Conservation (phyloP, 108 stramenopile genomes). For the Mediolabrus comicus region DNA sequence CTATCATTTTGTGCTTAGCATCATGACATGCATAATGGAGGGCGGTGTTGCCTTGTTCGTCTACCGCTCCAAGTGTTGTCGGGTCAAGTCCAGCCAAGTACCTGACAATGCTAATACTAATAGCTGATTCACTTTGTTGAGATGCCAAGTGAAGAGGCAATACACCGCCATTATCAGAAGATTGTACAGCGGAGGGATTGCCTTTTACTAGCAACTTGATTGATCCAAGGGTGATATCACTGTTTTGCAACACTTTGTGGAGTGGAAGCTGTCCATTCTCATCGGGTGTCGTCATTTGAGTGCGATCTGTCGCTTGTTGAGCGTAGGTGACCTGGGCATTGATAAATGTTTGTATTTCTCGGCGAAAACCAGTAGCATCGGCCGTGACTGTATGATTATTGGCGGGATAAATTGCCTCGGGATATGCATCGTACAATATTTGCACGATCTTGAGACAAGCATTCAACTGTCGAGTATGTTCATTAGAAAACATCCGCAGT, state of each 20-base stretch:
- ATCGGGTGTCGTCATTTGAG: neutral
- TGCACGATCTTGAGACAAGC: no score
- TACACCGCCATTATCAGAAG: neutral
- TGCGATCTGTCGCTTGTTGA: neutral
- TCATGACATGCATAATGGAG: slow-evolving; percentile 7
- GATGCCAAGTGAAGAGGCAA: slow-evolving; percentile 10
- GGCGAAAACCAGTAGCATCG: no score
- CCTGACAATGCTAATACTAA: neutral
- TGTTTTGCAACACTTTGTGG: neutral
- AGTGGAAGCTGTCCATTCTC: slow-evolving; percentile 2
- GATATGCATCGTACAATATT: no score
- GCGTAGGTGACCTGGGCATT: slow-evolving; percentile 1
- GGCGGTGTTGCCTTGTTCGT: neutral
- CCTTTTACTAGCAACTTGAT: slow-evolving; percentile 5
- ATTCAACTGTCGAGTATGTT: no score
- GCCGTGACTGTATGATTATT: no score
- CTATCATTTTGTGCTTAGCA: neutral
- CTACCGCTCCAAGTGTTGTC: neutral
- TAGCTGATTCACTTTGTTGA: no score
- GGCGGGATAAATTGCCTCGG: no score
- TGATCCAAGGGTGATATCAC: slow-evolving; percentile 2
- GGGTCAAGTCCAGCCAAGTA: neutral
- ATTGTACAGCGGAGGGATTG: slow-evolving; percentile 1
- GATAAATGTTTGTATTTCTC: no score
- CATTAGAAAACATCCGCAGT: no score